A percentile compares a stretch with the other conserved stretches of the same genome.
These are phyloP conservation scores for Corinectria fuckeliana DNA, from an alignment of 2,329 filamentous ascomycete genomes.

Conservation along the genomic window DNA sequence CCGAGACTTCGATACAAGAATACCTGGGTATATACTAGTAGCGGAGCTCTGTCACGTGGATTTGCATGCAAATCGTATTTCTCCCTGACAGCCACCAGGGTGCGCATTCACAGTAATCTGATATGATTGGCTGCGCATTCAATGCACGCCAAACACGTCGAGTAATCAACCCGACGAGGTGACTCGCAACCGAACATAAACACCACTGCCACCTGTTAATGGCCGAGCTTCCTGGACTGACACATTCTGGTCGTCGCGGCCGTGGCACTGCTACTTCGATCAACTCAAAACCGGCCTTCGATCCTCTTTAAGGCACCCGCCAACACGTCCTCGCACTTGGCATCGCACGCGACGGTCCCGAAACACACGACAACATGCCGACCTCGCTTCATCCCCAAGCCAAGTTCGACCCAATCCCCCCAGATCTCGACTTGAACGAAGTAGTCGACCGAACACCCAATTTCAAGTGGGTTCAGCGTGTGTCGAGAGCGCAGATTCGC, in stretches of 20 bases:
- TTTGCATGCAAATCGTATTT: not conserved
- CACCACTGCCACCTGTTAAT: conserved; percentile 6
- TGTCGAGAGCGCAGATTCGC: conserved; percentile 79
- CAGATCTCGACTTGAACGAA: conserved; percentile 77
- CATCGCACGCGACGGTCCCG: conserved; percentile 1
- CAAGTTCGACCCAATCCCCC: conserved; percentile 89
- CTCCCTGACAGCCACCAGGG: not conserved
- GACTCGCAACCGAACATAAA: not conserved
- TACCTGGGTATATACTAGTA: not conserved
- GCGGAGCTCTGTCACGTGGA: conserved; percentile 24
- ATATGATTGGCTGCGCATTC: conserved; percentile 32
- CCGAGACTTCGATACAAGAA: not conserved
- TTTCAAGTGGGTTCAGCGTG: conserved; percentile 84
- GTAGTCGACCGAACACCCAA: conserved; percentile 82
- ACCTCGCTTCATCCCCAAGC: conserved; percentile 77
- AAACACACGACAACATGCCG: conserved; percentile 65
- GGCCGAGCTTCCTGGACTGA: not conserved
- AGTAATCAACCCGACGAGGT: not conserved
- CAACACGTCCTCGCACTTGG: not conserved
- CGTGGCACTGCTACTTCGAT: not conserved
- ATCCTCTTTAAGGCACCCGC: not conserved
- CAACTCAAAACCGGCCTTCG: not conserved
- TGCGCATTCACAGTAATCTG: not conserved
- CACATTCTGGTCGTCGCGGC: not conserved
- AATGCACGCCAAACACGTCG: not conserved